phyloP scores from a whole-genome alignment of 768 basidiomycete species.

The Boletus patriciae region DNA sequence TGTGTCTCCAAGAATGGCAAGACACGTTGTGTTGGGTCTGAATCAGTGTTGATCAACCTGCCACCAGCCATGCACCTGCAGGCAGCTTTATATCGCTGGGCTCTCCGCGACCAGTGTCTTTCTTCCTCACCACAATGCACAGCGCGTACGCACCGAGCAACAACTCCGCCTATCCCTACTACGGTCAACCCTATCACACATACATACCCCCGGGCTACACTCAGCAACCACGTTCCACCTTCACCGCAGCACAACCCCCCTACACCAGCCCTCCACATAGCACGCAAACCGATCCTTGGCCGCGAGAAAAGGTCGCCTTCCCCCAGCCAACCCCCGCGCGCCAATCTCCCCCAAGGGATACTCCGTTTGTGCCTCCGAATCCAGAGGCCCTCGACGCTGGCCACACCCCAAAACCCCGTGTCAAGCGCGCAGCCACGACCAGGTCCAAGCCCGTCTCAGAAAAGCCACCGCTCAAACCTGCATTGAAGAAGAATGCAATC shows the following conservation, averaged over 20 bases:
- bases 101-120: background rate
- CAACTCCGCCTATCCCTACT: constrained; percentile 46
- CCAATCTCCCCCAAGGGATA: constrained; percentile 18
- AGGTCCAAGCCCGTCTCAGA: constrained; percentile 26
- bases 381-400: constrained; percentile 19
- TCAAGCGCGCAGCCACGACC: constrained; percentile 38
- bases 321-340: constrained; percentile 25
- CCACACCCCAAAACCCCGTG: constrained; percentile 30
- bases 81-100: constrained; percentile 15
- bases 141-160: constrained; percentile 36
- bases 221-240: constrained; percentile 22
- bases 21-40: constrained; percentile 28
- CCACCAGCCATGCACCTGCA: constrained; percentile 25
- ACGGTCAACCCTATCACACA: constrained; percentile 44
- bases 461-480: constrained; percentile 51
- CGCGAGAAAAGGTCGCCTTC: constrained; percentile 36
- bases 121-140: constrained; percentile 29
- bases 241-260: constrained; percentile 6
- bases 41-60: constrained; percentile 4
- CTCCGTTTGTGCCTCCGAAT: constrained; percentile 28
- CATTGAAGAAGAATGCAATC: constrained; percentile 49
- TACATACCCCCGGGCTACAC: constrained; percentile 34
- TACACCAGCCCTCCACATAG: constrained; percentile 33
- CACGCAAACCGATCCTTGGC: constrained; percentile 33
- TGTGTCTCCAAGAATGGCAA: constrained; percentile 36